Base-by-base conservation (phyloP, 495 filamentous ascomycete species). In the Neurospora discreta region DNA sequence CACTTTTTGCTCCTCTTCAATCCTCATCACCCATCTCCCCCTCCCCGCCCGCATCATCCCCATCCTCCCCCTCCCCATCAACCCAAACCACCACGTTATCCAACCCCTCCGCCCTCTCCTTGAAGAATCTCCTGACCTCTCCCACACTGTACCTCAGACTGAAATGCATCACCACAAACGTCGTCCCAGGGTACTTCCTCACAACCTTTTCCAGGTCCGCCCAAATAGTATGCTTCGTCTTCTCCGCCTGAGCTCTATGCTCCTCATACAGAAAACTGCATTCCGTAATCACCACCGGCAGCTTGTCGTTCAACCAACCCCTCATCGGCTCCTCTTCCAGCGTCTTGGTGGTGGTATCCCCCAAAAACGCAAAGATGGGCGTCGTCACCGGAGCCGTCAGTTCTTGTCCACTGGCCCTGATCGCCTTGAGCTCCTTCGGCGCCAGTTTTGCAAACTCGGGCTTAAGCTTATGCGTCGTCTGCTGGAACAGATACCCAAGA, bases 141-240 rank as follows among this genome's bases (percentile, higher is more conserved):
- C 68, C 74, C 15, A 80, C 78, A 6, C 44, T 73, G 26, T 82
- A 82, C 58, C 81, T 42, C 76, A 82, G 10, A 38, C 80, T 81
- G 67, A 82, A 82, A 68, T 82, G 81, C 73, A 73, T 81, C 71
- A 82, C 20, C 67, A 82, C 77, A 74, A 81, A 82, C 39, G 72
- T 76, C 20, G 78, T 80, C 39, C 44, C 58, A 9, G 78, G 77
- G 72, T 77, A 81, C 68, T 44, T 52, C 18, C 79, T 68, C 16
- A 82, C 71, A 2, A 82, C 77, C 11, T 18, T 11, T 68, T 80
- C 81, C 60, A 82, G 67, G 33, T 82, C 81, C 65, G 3, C 68
- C 81, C 81, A 82, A 33, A 74, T 38, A 6, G 81, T 82, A 67
- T 82, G 81, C 74, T 78, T 77, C 18, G 81, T 82, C 73, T 75